phyloP scores from a whole-genome alignment of 306 rosid species.

The Castanea crenata region DNA sequence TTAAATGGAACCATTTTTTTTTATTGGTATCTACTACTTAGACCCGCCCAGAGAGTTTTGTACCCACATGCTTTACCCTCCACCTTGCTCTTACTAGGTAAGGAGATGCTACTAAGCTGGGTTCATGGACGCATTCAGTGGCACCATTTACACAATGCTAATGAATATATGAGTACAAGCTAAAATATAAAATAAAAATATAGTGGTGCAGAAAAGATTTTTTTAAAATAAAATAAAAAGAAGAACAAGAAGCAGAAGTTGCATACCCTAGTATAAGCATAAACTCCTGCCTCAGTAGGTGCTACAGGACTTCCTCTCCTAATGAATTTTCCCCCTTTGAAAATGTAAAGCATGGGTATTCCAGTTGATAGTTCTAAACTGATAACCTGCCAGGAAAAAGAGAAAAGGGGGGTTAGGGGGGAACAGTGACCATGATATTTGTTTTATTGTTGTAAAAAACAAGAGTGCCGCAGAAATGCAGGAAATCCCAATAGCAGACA shows the following conservation, averaged over 20 bases:
- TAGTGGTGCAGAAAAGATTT: background rate
- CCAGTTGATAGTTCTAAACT: slow-evolving; percentile 96
- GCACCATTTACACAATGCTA: background rate
- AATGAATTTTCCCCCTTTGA: slow-evolving; percentile 83
- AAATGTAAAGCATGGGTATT: slow-evolving; percentile 97
- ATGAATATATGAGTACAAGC: background rate
- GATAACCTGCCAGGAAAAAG: slow-evolving; percentile 61
- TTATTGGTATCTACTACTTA: too few species aligned
- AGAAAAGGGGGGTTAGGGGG: background rate
- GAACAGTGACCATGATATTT: slow-evolving; percentile 1
- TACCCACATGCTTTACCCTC: too few species aligned
- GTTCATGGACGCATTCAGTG: background rate
- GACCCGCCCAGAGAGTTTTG: too few species aligned
- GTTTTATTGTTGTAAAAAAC: background rate
- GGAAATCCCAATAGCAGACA: slow-evolving; percentile 10
- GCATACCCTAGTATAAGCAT: slow-evolving; percentile 85
- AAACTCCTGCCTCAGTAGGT: slow-evolving; percentile 95
- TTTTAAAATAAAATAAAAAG: too few species aligned
- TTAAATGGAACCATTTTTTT: too few species aligned
- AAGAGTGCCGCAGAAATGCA: background rate
- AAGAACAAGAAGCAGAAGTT: background rate
- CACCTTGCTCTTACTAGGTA: too few species aligned
- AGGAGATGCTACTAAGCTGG: too few species aligned
- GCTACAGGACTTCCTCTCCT: slow-evolving; percentile 94
- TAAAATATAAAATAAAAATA: background rate